These are phyloP conservation scores for Castanospermum australe DNA, from an alignment of 306 rosid genomes.

Conservation along the genomic window DNA sequence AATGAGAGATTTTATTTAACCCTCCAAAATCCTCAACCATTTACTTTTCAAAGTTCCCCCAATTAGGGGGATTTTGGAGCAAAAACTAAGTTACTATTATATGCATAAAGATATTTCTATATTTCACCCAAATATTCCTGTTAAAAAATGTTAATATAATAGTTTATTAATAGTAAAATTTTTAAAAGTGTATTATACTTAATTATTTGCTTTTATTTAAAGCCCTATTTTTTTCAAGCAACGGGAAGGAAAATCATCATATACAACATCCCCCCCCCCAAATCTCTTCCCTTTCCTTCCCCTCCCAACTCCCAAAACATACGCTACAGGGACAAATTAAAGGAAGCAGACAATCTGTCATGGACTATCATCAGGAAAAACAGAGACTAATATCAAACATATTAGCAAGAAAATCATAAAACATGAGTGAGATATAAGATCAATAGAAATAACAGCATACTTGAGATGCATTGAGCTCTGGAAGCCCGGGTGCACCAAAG, in stretches of 20 bases:
- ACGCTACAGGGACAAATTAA: neutral
- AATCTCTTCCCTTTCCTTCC: neutral
- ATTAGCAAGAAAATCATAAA: neutral
- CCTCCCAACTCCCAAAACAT: conserved; percentile 11
- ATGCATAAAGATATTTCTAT: neutral
- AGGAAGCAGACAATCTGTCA: neutral
- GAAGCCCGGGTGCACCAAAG: conserved; percentile 99
- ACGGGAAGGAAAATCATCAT: neutral
- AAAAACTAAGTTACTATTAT: neutral
- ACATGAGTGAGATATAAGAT: neutral
- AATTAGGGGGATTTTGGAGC: neutral
- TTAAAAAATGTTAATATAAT: neutral
- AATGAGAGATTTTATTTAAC: neutral
- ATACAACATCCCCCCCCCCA: neutral
- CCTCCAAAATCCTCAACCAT: neutral
- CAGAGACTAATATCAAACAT: neutral
- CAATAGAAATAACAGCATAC: conserved; percentile 48
- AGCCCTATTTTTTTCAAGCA: neutral
- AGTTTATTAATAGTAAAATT: neutral
- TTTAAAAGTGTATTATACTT: neutral
- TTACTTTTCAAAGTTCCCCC: neutral
- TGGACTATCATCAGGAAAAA: neutral
- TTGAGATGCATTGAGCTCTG: conserved; percentile 98
- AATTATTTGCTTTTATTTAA: neutral
- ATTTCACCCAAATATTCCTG: neutral